Evolutionary conservation across 169 alveolate species (phyloP).

Genomic region (Eimeria maxima): DNA sequence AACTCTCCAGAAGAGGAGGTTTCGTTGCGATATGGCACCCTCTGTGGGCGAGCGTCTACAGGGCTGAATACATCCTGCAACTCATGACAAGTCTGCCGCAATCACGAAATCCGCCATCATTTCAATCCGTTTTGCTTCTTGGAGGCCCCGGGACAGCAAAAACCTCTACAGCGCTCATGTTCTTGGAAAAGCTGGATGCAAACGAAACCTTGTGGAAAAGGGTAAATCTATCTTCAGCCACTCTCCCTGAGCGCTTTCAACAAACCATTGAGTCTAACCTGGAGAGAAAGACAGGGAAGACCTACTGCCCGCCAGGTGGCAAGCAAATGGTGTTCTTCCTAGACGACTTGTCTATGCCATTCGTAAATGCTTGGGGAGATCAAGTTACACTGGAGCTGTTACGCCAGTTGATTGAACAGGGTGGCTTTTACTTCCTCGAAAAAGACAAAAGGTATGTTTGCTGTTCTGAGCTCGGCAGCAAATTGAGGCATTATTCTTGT

Average conservation of each 20-base stretch:
- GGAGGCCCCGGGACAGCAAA: constrained; percentile 99
- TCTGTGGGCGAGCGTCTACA: constrained; percentile 75
- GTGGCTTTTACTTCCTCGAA: constrained; percentile 97
- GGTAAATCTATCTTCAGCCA: constrained; percentile 96
- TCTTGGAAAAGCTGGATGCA: constrained; percentile 83
- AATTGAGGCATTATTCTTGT: not conserved
- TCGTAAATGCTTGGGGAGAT: constrained; percentile 98
- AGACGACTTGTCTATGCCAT: constrained; percentile 98
- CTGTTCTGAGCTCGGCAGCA: not conserved
- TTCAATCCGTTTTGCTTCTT: constrained; percentile 92
- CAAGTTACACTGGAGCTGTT: constrained; percentile 97
- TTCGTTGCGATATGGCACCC: not conserved
- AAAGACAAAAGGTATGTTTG: constrained; percentile 92
- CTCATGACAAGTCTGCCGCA: constrained; percentile 90
- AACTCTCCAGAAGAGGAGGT: too few species aligned
- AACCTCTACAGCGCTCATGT: constrained; percentile 97
- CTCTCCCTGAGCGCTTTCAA: constrained; percentile 96
- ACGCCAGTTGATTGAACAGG: constrained; percentile 96
- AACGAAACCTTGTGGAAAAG: constrained; percentile 94
- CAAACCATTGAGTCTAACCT: constrained; percentile 97
- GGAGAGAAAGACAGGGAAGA: constrained; percentile 96
- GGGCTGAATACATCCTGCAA: constrained; percentile 94
- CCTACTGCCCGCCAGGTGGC: constrained; percentile 96
- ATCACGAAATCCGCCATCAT: constrained; percentile 85
- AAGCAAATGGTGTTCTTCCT: constrained; percentile 95